A percentile compares a stretch with the other conserved stretches of the same genome.
Evolutionary conservation across 306 rosid species (phyloP).

Genomic region (Prinsepia uniflora): DNA sequence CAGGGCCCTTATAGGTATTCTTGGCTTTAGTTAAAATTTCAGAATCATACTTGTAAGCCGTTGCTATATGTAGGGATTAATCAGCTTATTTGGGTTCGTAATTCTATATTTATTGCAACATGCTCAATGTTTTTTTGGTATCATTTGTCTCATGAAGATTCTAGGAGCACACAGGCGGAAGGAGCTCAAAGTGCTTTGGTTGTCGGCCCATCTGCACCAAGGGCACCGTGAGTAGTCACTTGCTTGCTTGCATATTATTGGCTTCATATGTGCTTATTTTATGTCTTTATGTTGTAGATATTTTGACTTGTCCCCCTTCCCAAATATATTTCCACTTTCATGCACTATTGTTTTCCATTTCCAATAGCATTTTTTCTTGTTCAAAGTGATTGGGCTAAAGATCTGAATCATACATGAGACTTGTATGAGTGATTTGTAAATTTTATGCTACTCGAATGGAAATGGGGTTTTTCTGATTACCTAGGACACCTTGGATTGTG

Average conservation of each 20-base stretch:
- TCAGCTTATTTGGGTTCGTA: not conserved
- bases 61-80: not conserved
- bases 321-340: not conserved
- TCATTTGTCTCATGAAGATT: constrained; percentile 51
- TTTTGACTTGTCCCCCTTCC: not conserved
- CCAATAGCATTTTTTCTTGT: not conserved
- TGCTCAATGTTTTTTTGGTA: constrained; percentile 3
- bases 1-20: constrained; percentile 59
- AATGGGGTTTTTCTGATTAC: not conserved
- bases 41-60: not conserved
- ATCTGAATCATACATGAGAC: not conserved
- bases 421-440: not conserved
- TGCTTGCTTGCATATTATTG: not conserved
- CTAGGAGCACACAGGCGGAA: constrained; percentile 45
- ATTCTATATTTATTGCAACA: not conserved
- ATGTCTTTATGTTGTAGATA: not conserved
- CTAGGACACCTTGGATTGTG: not conserved
- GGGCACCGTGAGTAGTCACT: constrained; percentile 44
- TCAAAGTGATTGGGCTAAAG: not conserved
- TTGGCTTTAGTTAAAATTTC: not conserved
- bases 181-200: constrained; percentile 69
- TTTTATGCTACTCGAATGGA: too few species aligned
- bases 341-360: not conserved
- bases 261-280: not conserved
- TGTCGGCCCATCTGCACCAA: constrained; percentile 75